Percentiles rank a stretch among this genome's conserved stretches.
These are phyloP conservation scores for Fusarium redolens DNA, from an alignment of 2,329 filamentous ascomycete species.

Conservation along the genomic window DNA sequence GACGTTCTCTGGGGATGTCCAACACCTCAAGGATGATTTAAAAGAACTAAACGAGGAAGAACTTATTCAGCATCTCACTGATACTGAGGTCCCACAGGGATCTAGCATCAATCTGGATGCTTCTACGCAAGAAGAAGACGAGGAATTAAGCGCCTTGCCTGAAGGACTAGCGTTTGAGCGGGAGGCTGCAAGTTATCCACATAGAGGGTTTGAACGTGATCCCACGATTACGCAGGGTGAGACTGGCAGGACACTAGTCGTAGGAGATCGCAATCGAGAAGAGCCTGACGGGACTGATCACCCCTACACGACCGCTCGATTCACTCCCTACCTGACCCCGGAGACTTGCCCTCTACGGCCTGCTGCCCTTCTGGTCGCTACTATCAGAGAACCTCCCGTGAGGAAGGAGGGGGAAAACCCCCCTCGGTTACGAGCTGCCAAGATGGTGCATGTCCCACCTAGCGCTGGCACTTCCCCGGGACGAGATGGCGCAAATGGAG, in stretches of 20 bases:
- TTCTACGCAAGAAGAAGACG: not conserved
- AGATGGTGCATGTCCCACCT: not conserved
- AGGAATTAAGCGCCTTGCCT: not conserved
- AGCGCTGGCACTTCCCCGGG: not conserved
- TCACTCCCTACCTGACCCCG: not conserved
- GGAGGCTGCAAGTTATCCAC: not conserved
- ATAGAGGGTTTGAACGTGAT: not conserved
- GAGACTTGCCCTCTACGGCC: not conserved
- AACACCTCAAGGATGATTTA: not conserved
- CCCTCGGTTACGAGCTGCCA: not conserved
- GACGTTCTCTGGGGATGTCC: not conserved
- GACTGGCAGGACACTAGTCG: not conserved
- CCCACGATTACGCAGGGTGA: not conserved
- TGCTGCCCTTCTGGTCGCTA: not conserved
- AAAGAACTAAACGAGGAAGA: not conserved
- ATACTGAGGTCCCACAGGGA: too few species aligned
- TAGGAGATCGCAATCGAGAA: not conserved
- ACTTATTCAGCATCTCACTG: not conserved
- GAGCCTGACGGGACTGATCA: not conserved
- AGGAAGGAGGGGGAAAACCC: not conserved
- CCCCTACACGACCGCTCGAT: not conserved
- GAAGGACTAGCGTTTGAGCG: not conserved
- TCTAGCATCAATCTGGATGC: not conserved
- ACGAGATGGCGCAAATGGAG: not conserved
- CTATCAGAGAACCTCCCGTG: not conserved